A percentile compares a stretch with the other conserved stretches of the same genome.
Evolutionary conservation across 2,329 filamentous ascomycete species (phyloP).

Genomic region (Penicillium janthinellum): DNA sequence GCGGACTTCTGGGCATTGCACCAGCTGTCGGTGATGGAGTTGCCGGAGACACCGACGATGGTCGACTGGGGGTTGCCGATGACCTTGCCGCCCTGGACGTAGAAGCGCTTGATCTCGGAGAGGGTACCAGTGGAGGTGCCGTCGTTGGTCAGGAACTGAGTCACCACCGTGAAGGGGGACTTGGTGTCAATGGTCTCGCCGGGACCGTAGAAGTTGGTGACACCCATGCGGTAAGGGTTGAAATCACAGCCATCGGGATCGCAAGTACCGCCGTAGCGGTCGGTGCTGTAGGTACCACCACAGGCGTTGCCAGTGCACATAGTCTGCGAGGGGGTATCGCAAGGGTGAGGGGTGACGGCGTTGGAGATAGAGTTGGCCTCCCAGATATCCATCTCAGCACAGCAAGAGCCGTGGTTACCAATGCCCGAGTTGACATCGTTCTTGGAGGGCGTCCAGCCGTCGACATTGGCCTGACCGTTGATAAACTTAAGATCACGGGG

Average conservation of each 20-base stretch:
- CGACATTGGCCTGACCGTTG: slow-evolving; percentile 52
- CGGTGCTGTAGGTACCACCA: slow-evolving; percentile 54
- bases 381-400: slow-evolving; percentile 70
- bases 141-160: slow-evolving; percentile 62
- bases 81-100: slow-evolving; percentile 63
- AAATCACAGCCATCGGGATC: slow-evolving; percentile 72
- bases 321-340: slow-evolving; percentile 53
- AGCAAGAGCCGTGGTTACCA: slow-evolving; percentile 62
- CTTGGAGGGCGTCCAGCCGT: slow-evolving; percentile 54
- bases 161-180: slow-evolving; percentile 65
- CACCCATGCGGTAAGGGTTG: slow-evolving; percentile 68
- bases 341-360: slow-evolving; percentile 68
- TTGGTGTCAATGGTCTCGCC: slow-evolving; percentile 61
- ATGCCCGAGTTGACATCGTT: slow-evolving; percentile 59
- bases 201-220: slow-evolving; percentile 64
- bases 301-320: slow-evolving; percentile 56
- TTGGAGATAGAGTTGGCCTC: slow-evolving; percentile 68
- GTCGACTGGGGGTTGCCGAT: slow-evolving; percentile 57
- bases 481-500: slow-evolving; percentile 52
- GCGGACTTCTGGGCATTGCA: slow-evolving; percentile 59
- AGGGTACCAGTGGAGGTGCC: slow-evolving; percentile 57
- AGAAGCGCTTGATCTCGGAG: slow-evolving; percentile 64
- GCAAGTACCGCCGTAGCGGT: slow-evolving; percentile 64
- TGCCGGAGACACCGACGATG: slow-evolving; percentile 52
- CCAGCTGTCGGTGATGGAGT: slow-evolving; percentile 60